Percentiles rank a stretch among this genome's conserved stretches.
Evolutionary conservation across 75 land plant species (phyloP).

Genomic region (Larix kaempferi): DNA sequence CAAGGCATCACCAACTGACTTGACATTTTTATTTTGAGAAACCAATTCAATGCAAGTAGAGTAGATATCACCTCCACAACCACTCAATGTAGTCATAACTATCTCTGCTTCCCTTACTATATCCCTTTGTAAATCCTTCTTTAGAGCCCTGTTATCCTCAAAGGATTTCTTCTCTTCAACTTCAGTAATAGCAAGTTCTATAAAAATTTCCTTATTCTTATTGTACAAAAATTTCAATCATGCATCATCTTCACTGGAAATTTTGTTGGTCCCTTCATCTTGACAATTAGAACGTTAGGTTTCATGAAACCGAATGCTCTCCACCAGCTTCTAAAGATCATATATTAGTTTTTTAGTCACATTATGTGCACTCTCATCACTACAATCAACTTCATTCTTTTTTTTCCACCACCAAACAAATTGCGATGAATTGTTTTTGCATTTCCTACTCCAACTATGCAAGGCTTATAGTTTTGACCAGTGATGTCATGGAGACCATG

Average conservation of each 20-base stretch:
- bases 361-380: conserved; percentile 19
- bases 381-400: conserved; percentile 22
- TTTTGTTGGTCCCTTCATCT: conserved; percentile 19
- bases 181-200: conserved; percentile 62
- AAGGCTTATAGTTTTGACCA: conserved; percentile 74
- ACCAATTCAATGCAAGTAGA: conserved; percentile 79
- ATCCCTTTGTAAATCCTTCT: conserved; percentile 55
- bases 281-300: conserved; percentile 53
- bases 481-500: conserved; percentile 65
- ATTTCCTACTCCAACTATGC: conserved; percentile 86
- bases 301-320: conserved; percentile 65
- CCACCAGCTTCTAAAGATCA: conserved; percentile 75
- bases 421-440: conserved; percentile 80
- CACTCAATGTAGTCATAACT: conserved; percentile 87
- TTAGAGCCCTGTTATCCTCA: conserved; percentile 56
- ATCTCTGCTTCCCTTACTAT: conserved; percentile 91
- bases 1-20: conserved; percentile 39
- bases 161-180: conserved; percentile 49
- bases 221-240: conserved; percentile 51
- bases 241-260: conserved; percentile 18
- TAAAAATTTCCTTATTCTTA: conserved; percentile 59
- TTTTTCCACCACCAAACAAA: conserved; percentile 67
- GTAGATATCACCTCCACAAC: conserved; percentile 93
- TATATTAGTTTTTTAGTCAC: conserved; percentile 29
- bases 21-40: conserved; percentile 27